Base-by-base conservation (phyloP, 228 moss, liverwort and hornwort species). In the Sphagnum magellanicum region DNA sequence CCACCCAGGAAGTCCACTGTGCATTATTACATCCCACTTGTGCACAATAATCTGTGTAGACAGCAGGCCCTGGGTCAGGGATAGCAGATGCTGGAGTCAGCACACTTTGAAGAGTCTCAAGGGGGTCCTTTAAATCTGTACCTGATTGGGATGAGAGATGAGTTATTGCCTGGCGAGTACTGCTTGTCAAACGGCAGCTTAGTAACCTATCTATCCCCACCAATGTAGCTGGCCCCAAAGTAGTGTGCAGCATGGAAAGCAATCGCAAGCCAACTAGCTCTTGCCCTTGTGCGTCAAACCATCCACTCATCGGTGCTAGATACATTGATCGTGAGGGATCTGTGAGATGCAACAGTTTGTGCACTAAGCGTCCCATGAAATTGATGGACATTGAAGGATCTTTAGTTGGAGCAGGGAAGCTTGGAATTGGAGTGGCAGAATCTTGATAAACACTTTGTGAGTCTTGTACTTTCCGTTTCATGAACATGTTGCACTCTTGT, bases 221-320 rank as follows among this genome's bases (percentile, higher is more conserved):
- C 81, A 94, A 81, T 67, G 94, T 94, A 52, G 89, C 84, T 69
- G 92, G 82, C 68, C 91, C 90, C 60, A 98, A 73, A 66, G 90
- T 84, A 50, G 73, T 66, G 80, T 89, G 90, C 65, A 98, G 81
- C 76, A 98, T 72, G 15, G 86, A 70, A 73, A 94, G 81, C 0
- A 89, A 89, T 62, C 93, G 94, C 70, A 98, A 76, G 32, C 98
- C 98, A 66, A 92, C 92, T 11, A 98, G 92, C 67, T 98, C 98
- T 69, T 89, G 85, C 50, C 98, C 98, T 70, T 98, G 92, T 52
- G 98, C 92, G 79, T 98, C 92, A 72, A 98, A 93, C 97, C 98
- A 98, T 68, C 94, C 92, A 77, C 94, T 94, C 98, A 98, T 92
- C 47, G 98, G 98, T 66, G 88, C 89, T 50, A 98, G 76, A 71